Conservation (phyloP, 2,329 filamentous ascomycete species). For the Paecilomyces niveus region DNA sequence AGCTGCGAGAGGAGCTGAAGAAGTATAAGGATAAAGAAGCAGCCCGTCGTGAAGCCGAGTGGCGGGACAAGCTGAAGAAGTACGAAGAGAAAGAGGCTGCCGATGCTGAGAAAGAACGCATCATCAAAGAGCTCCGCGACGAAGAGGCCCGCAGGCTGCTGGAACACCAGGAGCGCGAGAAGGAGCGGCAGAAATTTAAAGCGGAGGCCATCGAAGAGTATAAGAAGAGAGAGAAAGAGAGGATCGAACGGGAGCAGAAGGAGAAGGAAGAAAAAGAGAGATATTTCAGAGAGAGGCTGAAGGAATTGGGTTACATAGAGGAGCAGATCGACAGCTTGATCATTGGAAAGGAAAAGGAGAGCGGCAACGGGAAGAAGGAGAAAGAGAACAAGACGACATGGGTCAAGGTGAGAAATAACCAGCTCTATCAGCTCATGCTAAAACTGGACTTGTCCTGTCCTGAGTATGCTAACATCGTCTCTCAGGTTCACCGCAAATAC, state of each 20-base stretch:
- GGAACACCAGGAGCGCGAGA: conserved; percentile 20
- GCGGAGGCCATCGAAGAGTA: conserved; percentile 48
- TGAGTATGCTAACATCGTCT: background rate
- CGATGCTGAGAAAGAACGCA: conserved; percentile 37
- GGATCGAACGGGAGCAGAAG: conserved; percentile 40
- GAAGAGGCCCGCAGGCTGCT: conserved; percentile 40
- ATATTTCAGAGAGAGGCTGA: conserved; percentile 39
- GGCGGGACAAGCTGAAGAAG: conserved; percentile 19
- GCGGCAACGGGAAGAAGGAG: conserved; percentile 19
- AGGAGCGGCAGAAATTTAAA: conserved; percentile 37
- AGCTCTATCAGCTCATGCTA: background rate
- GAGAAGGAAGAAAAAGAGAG: conserved; percentile 45
- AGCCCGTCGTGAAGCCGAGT: conserved; percentile 13
- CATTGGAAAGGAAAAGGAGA: conserved; percentile 31
- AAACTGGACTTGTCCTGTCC: background rate
- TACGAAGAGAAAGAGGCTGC: conserved; percentile 30
- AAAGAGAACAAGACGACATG: conserved; percentile 27
- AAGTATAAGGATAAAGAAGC: conserved; percentile 25
- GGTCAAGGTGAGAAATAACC: conserved; percentile 32
- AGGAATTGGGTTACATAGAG: conserved; percentile 34
- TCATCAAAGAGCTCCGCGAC: conserved; percentile 27
- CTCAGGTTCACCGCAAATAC: conserved; percentile 39
- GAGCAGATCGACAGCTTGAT: conserved; percentile 37
- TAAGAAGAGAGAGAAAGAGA: conserved; percentile 44
- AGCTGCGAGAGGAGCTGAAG: conserved; percentile 21